Percentiles rank a stretch among this genome's conserved stretches.
phyloP scores from a whole-genome alignment of 495 filamentous ascomycete genomes.

The Collariella sp. region DNA sequence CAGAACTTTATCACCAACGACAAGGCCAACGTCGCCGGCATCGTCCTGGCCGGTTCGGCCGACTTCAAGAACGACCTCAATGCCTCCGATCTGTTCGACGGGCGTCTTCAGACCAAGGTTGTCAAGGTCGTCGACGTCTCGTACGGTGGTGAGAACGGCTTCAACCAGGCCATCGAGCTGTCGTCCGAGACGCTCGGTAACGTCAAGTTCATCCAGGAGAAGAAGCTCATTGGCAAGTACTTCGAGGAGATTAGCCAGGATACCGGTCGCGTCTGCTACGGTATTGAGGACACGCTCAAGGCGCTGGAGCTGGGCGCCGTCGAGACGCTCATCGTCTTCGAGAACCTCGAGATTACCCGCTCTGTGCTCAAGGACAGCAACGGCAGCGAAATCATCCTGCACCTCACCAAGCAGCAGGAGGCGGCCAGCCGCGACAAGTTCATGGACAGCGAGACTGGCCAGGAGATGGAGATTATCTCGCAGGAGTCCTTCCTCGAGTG shows the following conservation, averaged over 20 bases:
- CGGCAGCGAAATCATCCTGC: constrained; percentile 62
- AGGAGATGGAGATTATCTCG: constrained; percentile 89
- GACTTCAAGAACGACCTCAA: constrained; percentile 99
- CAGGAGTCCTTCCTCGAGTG: constrained; percentile 92
- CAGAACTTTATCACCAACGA: constrained; percentile 98
- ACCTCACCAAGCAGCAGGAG: constrained; percentile 85
- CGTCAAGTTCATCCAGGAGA: constrained; percentile 99
- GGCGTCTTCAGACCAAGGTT: constrained; percentile 82
- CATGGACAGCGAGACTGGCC: constrained; percentile 86
- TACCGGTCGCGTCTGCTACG: constrained; percentile 91
- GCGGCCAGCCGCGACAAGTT: constrained; percentile 65
- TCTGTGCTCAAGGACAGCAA: constrained; percentile 75
- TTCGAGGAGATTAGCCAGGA: constrained; percentile 98
- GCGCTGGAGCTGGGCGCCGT: constrained; percentile 93
- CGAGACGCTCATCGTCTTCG: constrained; percentile 92
- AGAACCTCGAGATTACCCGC: constrained; percentile 89
- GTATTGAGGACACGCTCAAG: constrained; percentile 94
- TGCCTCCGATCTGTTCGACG: constrained; percentile 94
- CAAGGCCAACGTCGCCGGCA: constrained; percentile 91
- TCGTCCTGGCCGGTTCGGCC: constrained; percentile 92
- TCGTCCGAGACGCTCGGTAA: constrained; percentile 93
- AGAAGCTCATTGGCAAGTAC: constrained; percentile 97
- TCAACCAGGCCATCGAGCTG: constrained; percentile 97
- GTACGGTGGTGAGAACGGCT: constrained; percentile 97
- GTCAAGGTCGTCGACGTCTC: constrained; percentile 99